phyloP scores from a whole-genome alignment of 192 early-diverging fungal species.

The Diversispora epigaea region DNA sequence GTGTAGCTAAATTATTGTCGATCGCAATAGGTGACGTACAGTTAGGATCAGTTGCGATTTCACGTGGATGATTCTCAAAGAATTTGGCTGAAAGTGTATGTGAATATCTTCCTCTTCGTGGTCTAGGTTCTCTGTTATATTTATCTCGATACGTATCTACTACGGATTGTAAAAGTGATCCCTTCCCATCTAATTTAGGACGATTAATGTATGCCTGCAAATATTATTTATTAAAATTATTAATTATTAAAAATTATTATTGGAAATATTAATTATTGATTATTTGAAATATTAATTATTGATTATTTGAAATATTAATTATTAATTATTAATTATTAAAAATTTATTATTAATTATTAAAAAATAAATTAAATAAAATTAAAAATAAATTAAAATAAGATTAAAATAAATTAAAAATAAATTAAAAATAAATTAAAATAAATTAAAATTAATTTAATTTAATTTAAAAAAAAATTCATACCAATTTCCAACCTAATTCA shows the following conservation, averaged over 20 bases:
- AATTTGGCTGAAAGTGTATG: slow-evolving; percentile 27
- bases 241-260: background rate
- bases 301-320: background rate
- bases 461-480: slow-evolving; percentile 28
- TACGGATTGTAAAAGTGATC: slow-evolving; percentile 50
- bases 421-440: background rate
- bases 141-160: slow-evolving; percentile 49
- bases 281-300: background rate
- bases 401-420: background rate
- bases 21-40: no score
- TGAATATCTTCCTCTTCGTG: slow-evolving; percentile 28
- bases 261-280: no score
- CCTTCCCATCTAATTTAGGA: slow-evolving; percentile 41
- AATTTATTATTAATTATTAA: no score
- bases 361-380: background rate
- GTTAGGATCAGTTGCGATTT: background rate
- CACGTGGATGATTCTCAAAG: slow-evolving; percentile 32
- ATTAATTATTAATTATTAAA: background rate
- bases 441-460: background rate
- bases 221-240: background rate
- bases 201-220: slow-evolving; percentile 47
- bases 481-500: slow-evolving; percentile 68
- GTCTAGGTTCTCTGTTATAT: slow-evolving; percentile 12
- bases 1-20: no score
- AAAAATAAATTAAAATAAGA: background rate